Base-by-base conservation (phyloP, 83 land plant genomes). In the Picea abies region DNA sequence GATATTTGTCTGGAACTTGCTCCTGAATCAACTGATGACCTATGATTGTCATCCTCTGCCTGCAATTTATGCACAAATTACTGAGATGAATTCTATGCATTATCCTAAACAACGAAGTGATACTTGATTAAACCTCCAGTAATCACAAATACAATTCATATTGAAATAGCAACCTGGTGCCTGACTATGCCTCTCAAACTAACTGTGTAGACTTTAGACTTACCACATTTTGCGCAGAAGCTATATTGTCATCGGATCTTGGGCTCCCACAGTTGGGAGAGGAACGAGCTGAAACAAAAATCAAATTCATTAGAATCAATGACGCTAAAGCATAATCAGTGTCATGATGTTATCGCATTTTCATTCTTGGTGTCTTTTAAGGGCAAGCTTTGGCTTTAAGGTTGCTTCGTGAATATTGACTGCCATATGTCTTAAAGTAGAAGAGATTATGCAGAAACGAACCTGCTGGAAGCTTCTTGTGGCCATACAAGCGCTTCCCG, bases 391-490 rank as follows among this genome's bases (percentile, higher is more conserved):
- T 44, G 8, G 47, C 47, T 7, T 44, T 44, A 44, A 44, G 7
- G 47, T 44, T 44, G 47, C 47, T 44, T 44, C 7, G 47, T 44
- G 14, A 56, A 11, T 56, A 56, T 12, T 10, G 15, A 56, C 60
- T 15, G 3, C 60, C 60, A 56, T 56, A 56, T 56, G 14, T 12
- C 47, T 44, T 44, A 44, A 56, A 56, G 14, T 12, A 56, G 60
- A 56, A 56, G 60, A 56, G 3, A 12, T 56, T 12, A 56, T 56
- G 60, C 11, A 60, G 29, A 72, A 69, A 79, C 80, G 26, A 83
- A 91, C 91, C 92, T 70, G 91, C 79, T 81, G 86, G 88, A 84
- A 84, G 87, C 83, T 88, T 84, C 79, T 78, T 94, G 19, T 85
- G 92, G 81, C 89, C 82, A 69, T 61, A 61, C 6, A 86, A 63